Conservation (phyloP, 306 rosid genomes). For the Medicago lupulina region DNA sequence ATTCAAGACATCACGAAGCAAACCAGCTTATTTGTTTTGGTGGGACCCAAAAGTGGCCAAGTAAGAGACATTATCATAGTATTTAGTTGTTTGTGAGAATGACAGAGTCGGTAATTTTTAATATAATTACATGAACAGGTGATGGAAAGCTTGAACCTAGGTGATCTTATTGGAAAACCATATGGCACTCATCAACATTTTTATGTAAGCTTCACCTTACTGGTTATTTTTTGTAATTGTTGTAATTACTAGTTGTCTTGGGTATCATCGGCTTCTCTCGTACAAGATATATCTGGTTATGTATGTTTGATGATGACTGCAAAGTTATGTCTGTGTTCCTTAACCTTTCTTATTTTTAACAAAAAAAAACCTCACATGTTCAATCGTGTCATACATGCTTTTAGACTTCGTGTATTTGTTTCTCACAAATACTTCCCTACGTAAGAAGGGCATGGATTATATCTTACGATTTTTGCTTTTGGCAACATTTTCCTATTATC, state of each 20-base stretch:
- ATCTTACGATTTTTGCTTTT: conserved; percentile 16
- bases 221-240: conserved; percentile 1
- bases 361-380: conserved; percentile 11
- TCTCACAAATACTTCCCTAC: conserved; percentile 17
- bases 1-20: conserved; percentile 84
- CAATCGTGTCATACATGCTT: conserved; percentile 21
- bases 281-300: conserved; percentile 4
- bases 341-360: background rate
- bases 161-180: conserved; percentile 76
- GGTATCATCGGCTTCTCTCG: conserved; percentile 17
- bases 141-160: conserved; percentile 79
- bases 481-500: conserved; percentile 19
- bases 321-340: conserved; percentile 15
- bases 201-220: conserved; percentile 58
- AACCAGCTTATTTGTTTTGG: conserved; percentile 83
- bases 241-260: conserved; percentile 20
- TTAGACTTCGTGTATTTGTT: conserved; percentile 26
- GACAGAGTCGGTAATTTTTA: conserved; percentile 33
- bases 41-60: conserved; percentile 85
- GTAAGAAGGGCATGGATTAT: conserved; percentile 7
- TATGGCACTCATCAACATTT: conserved; percentile 89
- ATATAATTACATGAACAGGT: conserved; percentile 58
- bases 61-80: conserved; percentile 54
- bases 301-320: conserved; percentile 37
- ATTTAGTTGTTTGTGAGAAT: conserved; percentile 32